Conservation (phyloP, 2,329 filamentous ascomycete genomes). For the Periglandula ipomoeae region DNA sequence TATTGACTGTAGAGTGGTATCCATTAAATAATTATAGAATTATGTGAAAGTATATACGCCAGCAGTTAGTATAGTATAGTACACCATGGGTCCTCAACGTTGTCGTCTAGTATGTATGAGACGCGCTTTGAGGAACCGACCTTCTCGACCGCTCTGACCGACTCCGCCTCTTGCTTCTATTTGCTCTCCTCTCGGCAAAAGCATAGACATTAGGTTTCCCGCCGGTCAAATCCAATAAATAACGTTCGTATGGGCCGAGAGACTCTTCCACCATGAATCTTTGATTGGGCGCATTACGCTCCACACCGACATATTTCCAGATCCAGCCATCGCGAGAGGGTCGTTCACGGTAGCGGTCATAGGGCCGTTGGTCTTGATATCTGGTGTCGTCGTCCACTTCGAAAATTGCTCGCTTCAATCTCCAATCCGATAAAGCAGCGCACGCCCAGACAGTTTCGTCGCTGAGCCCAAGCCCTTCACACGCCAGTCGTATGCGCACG, state of each 20-base stretch:
- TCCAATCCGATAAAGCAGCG: constrained; percentile 35
- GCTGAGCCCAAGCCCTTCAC: constrained; percentile 39
- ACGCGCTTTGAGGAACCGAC: not conserved
- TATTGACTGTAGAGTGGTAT: too few relatives aligned
- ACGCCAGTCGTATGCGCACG: constrained; percentile 43
- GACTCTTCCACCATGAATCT: constrained; percentile 42
- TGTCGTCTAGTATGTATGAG: constrained; percentile 1
- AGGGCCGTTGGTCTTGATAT: constrained; percentile 14
- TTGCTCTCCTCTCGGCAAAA: constrained; percentile 25
- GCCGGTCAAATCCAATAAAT: constrained; percentile 34
- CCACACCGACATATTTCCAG: constrained; percentile 43
- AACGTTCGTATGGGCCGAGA: constrained; percentile 42
- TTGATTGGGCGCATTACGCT: constrained; percentile 29
- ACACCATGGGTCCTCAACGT: too few relatives aligned
- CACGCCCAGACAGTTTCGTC: constrained; percentile 39
- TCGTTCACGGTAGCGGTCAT: constrained; percentile 13
- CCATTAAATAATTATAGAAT: too few relatives aligned
- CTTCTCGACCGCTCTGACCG: not conserved
- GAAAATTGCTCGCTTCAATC: constrained; percentile 24
- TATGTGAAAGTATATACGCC: too few relatives aligned
- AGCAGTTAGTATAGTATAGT: too few relatives aligned
- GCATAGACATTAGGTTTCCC: constrained; percentile 34
- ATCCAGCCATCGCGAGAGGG: constrained; percentile 33
- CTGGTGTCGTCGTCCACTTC: not conserved
- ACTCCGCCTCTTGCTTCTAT: constrained; percentile 10